Evolutionary conservation across 257 asterid species (phyloP).

Genomic region (Solanum ossicruentum): DNA sequence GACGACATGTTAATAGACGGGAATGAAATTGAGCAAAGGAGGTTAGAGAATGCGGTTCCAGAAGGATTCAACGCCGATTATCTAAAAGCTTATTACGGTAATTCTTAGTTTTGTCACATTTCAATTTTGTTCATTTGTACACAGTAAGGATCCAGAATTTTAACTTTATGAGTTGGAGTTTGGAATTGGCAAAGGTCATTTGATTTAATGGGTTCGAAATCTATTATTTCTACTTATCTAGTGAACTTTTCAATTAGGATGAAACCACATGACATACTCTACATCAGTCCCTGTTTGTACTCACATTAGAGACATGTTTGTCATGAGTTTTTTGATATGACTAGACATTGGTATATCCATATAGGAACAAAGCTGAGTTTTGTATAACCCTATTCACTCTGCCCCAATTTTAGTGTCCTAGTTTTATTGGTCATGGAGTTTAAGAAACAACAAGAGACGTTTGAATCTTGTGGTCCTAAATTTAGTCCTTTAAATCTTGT

Average conservation of each 20-base stretch:
- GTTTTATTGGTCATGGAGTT: not conserved
- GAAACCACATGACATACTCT: not conserved
- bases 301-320: not conserved
- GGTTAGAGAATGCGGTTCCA: conserved; percentile 8
- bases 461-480: not conserved
- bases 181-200: not conserved
- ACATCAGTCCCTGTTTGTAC: not conserved
- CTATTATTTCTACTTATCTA: not conserved
- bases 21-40: not conserved
- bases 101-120: not conserved
- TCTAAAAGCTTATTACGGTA: conserved; percentile 70
- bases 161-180: not conserved
- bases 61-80: conserved; percentile 57
- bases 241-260: not conserved
- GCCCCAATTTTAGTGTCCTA: not conserved
- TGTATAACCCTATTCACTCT: not conserved
- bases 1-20: conserved; percentile 60
- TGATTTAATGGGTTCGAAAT: not conserved
- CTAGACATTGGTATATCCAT: not conserved
- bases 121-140: not conserved
- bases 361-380: not conserved
- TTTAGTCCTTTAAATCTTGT: not conserved
- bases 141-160: not conserved
- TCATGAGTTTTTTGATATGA: not conserved
- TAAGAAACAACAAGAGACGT: not conserved